Evolutionary conservation across 1,139 yeast species (phyloP).

Genomic region (Lodderomyces theae): DNA sequence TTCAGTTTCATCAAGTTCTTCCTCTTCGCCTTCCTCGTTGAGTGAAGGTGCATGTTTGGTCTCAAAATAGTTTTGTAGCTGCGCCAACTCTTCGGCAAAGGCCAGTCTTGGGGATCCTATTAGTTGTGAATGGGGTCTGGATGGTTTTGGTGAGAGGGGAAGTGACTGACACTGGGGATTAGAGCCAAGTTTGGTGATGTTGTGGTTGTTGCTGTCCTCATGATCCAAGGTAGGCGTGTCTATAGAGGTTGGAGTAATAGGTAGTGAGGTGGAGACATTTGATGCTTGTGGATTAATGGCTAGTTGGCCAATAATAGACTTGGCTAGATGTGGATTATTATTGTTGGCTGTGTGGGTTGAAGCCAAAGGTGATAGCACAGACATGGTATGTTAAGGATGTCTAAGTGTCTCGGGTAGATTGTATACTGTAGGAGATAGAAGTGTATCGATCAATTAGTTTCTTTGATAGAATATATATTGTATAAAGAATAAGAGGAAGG

Average conservation of each 20-base stretch:
- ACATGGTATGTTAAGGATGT: neutral
- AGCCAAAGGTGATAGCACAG: conserved; percentile 3
- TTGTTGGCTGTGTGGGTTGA: neutral
- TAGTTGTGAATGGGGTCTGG: conserved; percentile 5
- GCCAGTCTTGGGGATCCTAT: conserved; percentile 1
- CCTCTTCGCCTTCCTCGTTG: conserved; percentile 5
- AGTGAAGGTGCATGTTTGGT: neutral
- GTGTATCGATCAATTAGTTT: no score
- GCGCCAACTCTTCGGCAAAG: conserved; percentile 1
- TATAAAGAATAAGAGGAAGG: no score
- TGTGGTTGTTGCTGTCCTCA: neutral
- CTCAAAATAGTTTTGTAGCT: conserved; percentile 1
- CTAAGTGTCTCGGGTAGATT: no score
- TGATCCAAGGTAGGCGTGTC: neutral
- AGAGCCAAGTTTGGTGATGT: neutral
- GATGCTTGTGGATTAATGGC: neutral
- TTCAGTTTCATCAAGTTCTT: conserved; percentile 13
- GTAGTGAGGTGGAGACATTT: conserved; percentile 4
- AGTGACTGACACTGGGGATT: conserved; percentile 2
- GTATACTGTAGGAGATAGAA: no score
- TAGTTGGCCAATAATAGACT: neutral
- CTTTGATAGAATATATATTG: no score
- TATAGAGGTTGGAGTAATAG: conserved; percentile 3
- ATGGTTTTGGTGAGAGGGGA: conserved; percentile 14
- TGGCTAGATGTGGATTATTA: neutral